Conservation (phyloP, 768 basidiomycete genomes). For the Russula abietina region DNA sequence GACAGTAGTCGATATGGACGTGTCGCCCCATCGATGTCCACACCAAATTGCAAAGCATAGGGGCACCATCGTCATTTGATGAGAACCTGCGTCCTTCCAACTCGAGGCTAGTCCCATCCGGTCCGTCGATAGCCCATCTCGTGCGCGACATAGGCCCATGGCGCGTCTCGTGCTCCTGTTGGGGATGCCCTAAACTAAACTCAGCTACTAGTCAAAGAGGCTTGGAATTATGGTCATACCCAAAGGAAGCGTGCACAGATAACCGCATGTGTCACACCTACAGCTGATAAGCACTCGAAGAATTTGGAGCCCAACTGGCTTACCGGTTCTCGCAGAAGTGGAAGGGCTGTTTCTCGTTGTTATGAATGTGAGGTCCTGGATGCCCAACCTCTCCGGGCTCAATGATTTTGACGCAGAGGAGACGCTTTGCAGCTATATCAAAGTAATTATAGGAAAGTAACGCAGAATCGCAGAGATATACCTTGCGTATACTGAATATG, state of each 20-base stretch:
- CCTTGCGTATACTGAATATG: slow-evolving; percentile 47
- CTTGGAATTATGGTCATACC: slow-evolving; percentile 33
- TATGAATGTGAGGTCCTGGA: slow-evolving; percentile 46
- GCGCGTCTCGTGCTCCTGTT: slow-evolving; percentile 55
- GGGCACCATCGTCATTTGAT: slow-evolving; percentile 50
- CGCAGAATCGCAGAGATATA: slow-evolving; percentile 23
- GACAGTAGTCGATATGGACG: slow-evolving; percentile 52
- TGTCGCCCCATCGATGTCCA: slow-evolving; percentile 54
- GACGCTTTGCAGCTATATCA: slow-evolving; percentile 43
- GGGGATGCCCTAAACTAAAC: slow-evolving; percentile 44
- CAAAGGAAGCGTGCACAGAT: slow-evolving; percentile 51
- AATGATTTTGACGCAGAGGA: slow-evolving; percentile 45
- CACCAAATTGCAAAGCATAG: slow-evolving; percentile 59
- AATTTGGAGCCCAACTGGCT: slow-evolving; percentile 1
- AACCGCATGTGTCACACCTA: slow-evolving; percentile 53
- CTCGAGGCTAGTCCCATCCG: slow-evolving; percentile 45
- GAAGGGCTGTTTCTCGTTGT: slow-evolving; percentile 38
- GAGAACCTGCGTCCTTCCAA: slow-evolving; percentile 52
- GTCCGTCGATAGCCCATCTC: slow-evolving; percentile 51
- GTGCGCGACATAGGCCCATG: slow-evolving; percentile 60
- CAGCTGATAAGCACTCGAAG: not conserved
- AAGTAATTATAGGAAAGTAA: not conserved
- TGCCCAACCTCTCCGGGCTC: slow-evolving; percentile 40
- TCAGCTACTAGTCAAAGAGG: not conserved
- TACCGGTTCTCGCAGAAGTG: slow-evolving; percentile 52